Evolutionary conservation across 495 filamentous ascomycete species (phyloP).

Genomic region (Daldinia loculata): DNA sequence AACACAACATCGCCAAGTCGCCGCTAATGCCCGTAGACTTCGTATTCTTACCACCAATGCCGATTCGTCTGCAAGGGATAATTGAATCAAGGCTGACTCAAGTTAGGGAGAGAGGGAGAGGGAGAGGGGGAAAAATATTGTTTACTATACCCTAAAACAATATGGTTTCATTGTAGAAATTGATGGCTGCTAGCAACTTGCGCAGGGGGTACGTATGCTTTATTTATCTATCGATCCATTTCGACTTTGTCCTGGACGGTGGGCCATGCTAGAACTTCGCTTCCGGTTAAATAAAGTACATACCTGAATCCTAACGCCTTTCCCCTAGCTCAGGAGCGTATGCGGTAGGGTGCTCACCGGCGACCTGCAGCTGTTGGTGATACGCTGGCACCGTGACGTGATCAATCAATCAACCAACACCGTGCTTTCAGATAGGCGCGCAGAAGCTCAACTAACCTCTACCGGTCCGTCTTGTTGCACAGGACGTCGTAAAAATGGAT

Average conservation of each 20-base stretch:
- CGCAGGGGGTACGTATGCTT: constrained; percentile 36
- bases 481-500: constrained; percentile 36
- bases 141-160: constrained; percentile 1
- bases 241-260: constrained; percentile 2
- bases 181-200: constrained; percentile 7
- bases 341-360: constrained; percentile 28
- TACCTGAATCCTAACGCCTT: constrained; percentile 8
- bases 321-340: constrained; percentile 16
- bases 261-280: constrained; percentile 20
- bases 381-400: constrained; percentile 26
- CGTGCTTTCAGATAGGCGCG: constrained; percentile 29
- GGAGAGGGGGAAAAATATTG: constrained; percentile 1
- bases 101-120: neutral
- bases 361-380: constrained; percentile 31
- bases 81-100: constrained; percentile 6
- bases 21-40: constrained; percentile 34
- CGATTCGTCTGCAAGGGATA: constrained; percentile 30
- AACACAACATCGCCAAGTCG: constrained; percentile 30
- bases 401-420: constrained; percentile 20
- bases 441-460: constrained; percentile 17
- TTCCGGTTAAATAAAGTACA: constrained; percentile 35
- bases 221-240: constrained; percentile 32
- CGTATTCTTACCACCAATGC: constrained; percentile 33
- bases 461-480: constrained; percentile 31
- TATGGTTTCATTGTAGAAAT: constrained; percentile 29